Evolutionary conservation across 2,329 filamentous ascomycete genomes (phyloP), one percentile per base, ranked within the genome.

Genomic region (Juglanconis juglandina): DNA sequence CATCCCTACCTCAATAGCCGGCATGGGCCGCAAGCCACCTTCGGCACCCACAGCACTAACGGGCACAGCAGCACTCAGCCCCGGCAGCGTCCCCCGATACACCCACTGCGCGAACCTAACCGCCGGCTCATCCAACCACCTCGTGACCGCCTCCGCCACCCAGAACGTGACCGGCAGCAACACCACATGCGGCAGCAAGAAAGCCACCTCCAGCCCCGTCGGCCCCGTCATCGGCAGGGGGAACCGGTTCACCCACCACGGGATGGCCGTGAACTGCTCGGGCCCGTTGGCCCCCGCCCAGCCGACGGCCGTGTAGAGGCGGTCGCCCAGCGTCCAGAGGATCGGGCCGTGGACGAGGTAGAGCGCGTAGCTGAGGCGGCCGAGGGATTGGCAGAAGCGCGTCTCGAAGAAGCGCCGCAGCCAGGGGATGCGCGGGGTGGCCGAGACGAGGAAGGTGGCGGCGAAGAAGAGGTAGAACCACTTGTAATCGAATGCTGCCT

Each of bases 381-480:
- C 87, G 2, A 89, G 76, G 63, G 86, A 87, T 67, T 87, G 86
- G 66, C 80, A 83, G 66, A 86, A 80, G 5, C 75, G 74, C 0
- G 74, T 76, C 69, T 87, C 85, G 66, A 88, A 87, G 67, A 87
- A 84, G 3, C 71, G 63, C 70, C 80, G 82, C 14, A 88, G 75
- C 79, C 79, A 82, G 4, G 72, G 66, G n/a, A 89, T 78, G n/a
- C 81, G 82, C 6, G 83, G 81, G 3, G 84, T 74, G 0, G 80
- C 77, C 1, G 81, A 75, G 0, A 90, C 79, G 0, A 87, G 69
- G 56, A 87, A 77, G 32, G 77, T 74, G 1, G 86, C 79, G 0
- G 85, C 86, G 75, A 80, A 84, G 68, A 87, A 87, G 3, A 89
- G 77, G 68, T 80, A 89, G 72, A 88, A 88, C 85, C 85, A 89